Evolutionary conservation across 352 stramenopile species (phyloP).

Genomic region (Phytophthora melonis): DNA sequence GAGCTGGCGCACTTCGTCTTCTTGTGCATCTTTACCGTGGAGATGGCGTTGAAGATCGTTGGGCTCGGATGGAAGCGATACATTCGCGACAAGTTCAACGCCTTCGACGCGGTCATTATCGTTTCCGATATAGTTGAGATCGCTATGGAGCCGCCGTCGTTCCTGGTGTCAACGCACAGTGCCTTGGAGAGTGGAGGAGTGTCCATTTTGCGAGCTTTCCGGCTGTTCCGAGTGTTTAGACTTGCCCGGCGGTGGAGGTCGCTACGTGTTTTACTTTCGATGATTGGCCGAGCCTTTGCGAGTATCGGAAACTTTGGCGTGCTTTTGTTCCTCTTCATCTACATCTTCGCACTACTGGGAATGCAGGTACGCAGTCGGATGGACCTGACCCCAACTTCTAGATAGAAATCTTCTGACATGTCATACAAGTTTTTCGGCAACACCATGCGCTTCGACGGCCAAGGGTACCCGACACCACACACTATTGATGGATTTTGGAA

Average conservation of each 20-base stretch:
- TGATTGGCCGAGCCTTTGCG: not conserved
- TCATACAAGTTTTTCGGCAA: not conserved
- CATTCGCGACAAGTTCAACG: conserved; percentile 68
- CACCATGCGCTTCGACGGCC: not conserved
- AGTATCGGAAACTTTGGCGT: not conserved
- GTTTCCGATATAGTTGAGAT: not conserved
- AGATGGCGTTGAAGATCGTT: conserved; percentile 80
- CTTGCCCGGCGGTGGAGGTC: not conserved
- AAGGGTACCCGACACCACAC: conserved; percentile 1
- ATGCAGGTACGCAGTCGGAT: not conserved
- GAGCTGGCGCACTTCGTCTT: conserved; percentile 78
- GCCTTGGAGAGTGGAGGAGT: not conserved
- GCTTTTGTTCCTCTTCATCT: not conserved
- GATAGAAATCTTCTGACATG: not conserved
- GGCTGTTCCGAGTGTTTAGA: not conserved
- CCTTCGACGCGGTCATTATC: conserved; percentile 84
- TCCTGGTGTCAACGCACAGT: not conserved
- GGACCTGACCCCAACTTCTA: not conserved
- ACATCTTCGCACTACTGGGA: not conserved
- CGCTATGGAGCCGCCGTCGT: not conserved
- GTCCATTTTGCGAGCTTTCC: not conserved
- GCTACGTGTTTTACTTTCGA: not conserved
- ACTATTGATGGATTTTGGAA: conserved; percentile 59
- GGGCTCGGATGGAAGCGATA: conserved; percentile 76
- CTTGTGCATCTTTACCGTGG: conserved; percentile 65